Evolutionary conservation across 2,329 filamentous ascomycete species (phyloP).

Genomic region (Metarhizium humberi): DNA sequence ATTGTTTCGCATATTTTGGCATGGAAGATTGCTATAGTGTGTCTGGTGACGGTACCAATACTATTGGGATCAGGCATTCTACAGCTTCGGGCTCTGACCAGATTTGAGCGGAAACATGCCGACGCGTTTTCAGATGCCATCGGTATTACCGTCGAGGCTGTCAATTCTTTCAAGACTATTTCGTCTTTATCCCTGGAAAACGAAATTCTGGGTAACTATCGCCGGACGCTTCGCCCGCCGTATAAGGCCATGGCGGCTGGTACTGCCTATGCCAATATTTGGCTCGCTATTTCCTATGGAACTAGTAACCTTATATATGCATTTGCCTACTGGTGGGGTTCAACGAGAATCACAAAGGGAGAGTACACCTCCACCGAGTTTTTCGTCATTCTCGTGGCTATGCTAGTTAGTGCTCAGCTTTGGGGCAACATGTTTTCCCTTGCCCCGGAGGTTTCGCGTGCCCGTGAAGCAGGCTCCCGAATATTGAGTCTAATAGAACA

Average conservation of each 20-base stretch:
- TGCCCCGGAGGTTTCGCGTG: constrained; percentile 59
- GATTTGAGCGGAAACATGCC: constrained; percentile 54
- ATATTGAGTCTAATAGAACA: constrained; percentile 44
- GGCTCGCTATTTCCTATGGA: constrained; percentile 51
- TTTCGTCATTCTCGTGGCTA: constrained; percentile 55
- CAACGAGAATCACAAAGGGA: constrained; percentile 58
- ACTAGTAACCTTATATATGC: constrained; percentile 61
- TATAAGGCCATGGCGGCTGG: constrained; percentile 44
- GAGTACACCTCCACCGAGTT: constrained; percentile 58
- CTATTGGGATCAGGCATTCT: constrained; percentile 61
- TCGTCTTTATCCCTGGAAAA: constrained; percentile 44
- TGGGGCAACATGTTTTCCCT: constrained; percentile 57
- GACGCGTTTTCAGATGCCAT: constrained; percentile 56
- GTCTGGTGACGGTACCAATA: constrained; percentile 58
- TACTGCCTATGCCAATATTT: constrained; percentile 44
- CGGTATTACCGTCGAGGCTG: constrained; percentile 57
- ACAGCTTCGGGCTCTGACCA: constrained; percentile 53
- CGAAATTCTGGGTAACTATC: constrained; percentile 44
- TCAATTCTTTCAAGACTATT: constrained; percentile 56
- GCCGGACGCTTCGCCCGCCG: constrained; percentile 36
- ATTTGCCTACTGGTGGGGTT: constrained; percentile 73
- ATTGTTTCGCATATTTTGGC: constrained; percentile 61
- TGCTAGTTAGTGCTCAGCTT: constrained; percentile 52
- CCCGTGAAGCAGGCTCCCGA: constrained; percentile 49
- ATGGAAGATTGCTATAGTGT: constrained; percentile 69